Evolutionary conservation across 2,329 filamentous ascomycete species (phyloP).

Genomic region (Pseudogymnoascus sp.): DNA sequence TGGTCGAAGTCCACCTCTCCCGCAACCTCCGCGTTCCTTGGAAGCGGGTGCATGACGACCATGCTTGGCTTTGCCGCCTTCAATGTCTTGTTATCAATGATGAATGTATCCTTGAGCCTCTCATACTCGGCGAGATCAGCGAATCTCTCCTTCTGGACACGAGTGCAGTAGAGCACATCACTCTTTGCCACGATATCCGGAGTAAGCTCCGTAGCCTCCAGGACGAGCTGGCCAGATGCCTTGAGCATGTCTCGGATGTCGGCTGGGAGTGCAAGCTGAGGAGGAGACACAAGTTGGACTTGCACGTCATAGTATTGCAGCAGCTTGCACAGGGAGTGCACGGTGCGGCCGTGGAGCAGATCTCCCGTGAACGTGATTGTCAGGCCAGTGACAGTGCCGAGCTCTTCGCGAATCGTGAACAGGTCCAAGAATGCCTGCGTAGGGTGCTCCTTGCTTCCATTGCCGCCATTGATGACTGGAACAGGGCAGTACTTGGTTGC

Average conservation of each 20-base stretch:
- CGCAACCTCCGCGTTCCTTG: constrained; percentile 85
- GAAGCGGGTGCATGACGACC: constrained; percentile 92
- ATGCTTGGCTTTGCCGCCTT: constrained; percentile 88
- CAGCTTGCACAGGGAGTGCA: constrained; percentile 91
- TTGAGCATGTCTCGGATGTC: constrained; percentile 68
- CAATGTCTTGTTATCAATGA: constrained; percentile 84
- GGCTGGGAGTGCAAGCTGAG: constrained; percentile 67
- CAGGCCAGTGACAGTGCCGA: constrained; percentile 89
- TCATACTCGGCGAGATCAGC: constrained; percentile 75
- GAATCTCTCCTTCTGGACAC: constrained; percentile 95
- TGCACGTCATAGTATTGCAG: constrained; percentile 93
- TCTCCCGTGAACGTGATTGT: constrained; percentile 96
- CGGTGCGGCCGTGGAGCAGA: constrained; percentile 84
- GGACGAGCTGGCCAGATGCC: constrained; percentile 67
- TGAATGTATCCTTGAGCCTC: constrained; percentile 77
- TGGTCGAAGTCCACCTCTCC: constrained; percentile 98
- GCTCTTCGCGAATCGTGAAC: constrained; percentile 96
- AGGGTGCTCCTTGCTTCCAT: constrained; percentile 91
- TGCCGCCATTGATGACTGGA: constrained; percentile 94
- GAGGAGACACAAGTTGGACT: constrained; percentile 84
- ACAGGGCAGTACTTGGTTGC: constrained; percentile 84
- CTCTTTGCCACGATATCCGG: constrained; percentile 78
- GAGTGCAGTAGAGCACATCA: constrained; percentile 94
- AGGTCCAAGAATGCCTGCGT: constrained; percentile 97
- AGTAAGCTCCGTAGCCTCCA: constrained; percentile 72